Percentiles rank a stretch among this genome's conserved stretches.
Evolutionary conservation across 2,329 filamentous ascomycete species (phyloP).

Genomic region (Cytospora mali): DNA sequence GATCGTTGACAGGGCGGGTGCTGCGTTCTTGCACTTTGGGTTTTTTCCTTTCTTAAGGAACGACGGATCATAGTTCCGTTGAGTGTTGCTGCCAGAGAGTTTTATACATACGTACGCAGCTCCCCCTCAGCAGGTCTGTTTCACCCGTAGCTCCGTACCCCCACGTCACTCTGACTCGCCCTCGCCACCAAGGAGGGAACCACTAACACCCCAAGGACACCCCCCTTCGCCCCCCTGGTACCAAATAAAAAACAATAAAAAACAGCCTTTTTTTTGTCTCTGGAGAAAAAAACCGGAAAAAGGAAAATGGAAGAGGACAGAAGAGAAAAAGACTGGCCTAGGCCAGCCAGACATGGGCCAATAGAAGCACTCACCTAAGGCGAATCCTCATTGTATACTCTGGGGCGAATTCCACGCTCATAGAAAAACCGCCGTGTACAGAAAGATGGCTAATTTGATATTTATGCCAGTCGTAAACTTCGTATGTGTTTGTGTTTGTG

Average conservation of each 20-base stretch:
- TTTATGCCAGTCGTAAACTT: too few species aligned
- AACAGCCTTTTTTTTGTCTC: too few species aligned
- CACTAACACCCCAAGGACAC: background rate
- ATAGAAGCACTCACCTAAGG: background rate
- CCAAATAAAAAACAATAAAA: background rate
- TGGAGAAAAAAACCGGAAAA: background rate
- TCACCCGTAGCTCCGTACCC: too few species aligned
- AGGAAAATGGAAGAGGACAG: background rate
- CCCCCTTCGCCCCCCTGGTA: background rate
- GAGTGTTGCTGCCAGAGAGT: background rate
- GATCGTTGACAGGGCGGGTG: background rate
- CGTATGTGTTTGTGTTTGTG: background rate
- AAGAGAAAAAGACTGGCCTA: background rate
- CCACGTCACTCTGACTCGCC: slow-evolving; percentile 1
- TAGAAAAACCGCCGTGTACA: background rate
- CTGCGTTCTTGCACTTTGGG: background rate
- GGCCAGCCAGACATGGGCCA: background rate
- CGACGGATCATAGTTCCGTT: background rate
- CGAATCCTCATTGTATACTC: background rate
- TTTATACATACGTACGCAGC: background rate
- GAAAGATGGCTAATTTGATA: background rate
- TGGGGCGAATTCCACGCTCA: background rate
- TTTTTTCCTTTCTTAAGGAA: background rate
- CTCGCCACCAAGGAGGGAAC: background rate
- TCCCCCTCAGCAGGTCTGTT: background rate